Evolutionary conservation across 2,329 filamentous ascomycete genomes (phyloP), one percentile per base, ranked within the genome.

Genomic region (Xylariaceae sp.): DNA sequence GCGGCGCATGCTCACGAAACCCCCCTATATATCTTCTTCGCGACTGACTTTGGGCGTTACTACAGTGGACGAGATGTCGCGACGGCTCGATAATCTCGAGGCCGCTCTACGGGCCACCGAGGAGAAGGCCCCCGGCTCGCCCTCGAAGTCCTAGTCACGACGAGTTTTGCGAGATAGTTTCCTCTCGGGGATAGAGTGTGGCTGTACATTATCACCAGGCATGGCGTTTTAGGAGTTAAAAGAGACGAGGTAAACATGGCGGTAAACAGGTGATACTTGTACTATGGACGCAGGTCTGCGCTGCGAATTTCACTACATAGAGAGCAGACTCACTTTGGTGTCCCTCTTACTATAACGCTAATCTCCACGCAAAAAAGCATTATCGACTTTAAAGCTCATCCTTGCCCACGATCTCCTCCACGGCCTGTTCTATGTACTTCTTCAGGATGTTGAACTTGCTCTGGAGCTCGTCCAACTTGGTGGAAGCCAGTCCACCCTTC

Each of bases 41-140:
- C 44, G 23, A 57, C 59, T 66, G 50, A 66, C 47, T 8, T 23
- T 8, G 45, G 15, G 10, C 23, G 23, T 30, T 30, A n/a, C 18
- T 49, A 11, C 61, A 96, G 92, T 97, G 89, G 92, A 96, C 71
- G 92, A 96, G 64, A 96, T 97, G 92, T 89, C 90, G 11, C 82
- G 88, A 61, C 85, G 92, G 30, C 77, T 97, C 18, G 92, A 97
- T 71, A 90, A 87, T 59, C 81, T 97, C 9, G 92, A 95, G 73
- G 80, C 88, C 23, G 86, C 87, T 11, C 79, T 95, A 50, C 80
- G 84, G 67, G 80, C 82, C 45, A 81, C 78, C 60, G 84, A 80
- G 66, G 73, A 79, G 59, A 77, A 77, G 58, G 73, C 76, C 9
- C 57, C 62, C 7, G 69, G 66, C 47, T 69, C 70, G 8, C 65